Conservation (phyloP, 495 filamentous ascomycete genomes). For the Lepidopterella palustris region DNA sequence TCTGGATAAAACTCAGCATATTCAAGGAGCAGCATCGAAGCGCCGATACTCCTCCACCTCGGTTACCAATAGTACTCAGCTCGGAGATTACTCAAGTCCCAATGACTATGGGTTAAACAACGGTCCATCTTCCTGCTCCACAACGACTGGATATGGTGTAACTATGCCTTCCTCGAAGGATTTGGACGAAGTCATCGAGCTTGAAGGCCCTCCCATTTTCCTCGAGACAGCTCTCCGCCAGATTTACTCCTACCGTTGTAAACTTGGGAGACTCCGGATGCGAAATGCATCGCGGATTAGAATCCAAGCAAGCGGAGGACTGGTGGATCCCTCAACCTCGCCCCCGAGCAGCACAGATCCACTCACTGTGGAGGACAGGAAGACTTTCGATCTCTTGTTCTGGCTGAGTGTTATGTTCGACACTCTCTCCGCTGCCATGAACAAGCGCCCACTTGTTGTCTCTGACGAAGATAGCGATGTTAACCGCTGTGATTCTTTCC, state of each 20-base stretch:
- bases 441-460: conserved; percentile 41
- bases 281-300: not conserved
- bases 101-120: too few relatives aligned
- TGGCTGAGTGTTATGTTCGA: conserved; percentile 50
- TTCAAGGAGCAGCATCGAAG: not conserved
- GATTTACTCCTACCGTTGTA: conserved; percentile 29
- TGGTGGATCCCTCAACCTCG: conserved; percentile 2
- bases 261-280: conserved; percentile 24
- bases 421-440: conserved; percentile 44
- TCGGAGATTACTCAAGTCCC: too few relatives aligned
- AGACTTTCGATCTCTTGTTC: conserved; percentile 41
- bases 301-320: not conserved
- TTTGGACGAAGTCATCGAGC: conserved; percentile 33
- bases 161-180: conserved; percentile 11
- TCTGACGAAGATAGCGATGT: conserved; percentile 45
- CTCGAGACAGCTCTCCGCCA: conserved; percentile 38
- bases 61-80: not conserved
- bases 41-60: not conserved
- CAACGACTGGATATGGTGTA: not conserved
- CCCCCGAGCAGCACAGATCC: conserved; percentile 2
- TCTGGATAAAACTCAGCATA: conserved; percentile 3
- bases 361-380: conserved; percentile 32
- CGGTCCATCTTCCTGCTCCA: not conserved
- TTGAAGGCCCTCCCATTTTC: conserved; percentile 38
- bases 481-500: conserved; percentile 15